phyloP scores from a whole-genome alignment of 352 stramenopile genomes.

The Phytopythium chamaehyphon region DNA sequence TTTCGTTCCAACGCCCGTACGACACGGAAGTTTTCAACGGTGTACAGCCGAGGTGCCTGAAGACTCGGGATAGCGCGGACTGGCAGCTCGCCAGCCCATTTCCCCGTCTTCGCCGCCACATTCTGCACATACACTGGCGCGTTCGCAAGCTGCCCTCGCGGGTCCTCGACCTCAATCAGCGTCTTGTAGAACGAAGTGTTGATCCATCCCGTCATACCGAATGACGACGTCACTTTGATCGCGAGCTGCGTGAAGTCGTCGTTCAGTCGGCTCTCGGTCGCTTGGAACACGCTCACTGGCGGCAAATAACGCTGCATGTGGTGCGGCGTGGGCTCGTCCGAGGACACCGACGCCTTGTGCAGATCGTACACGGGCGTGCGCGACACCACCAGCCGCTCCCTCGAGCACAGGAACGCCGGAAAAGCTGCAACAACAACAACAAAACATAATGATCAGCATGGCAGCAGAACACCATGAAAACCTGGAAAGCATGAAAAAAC shows the following conservation, averaged over 20 bases:
- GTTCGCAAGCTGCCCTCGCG: slow-evolving; percentile 23
- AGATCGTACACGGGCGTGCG: slow-evolving; percentile 46
- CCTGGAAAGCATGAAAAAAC: background rate
- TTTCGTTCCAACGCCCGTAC: slow-evolving; percentile 58
- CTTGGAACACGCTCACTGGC: slow-evolving; percentile 63
- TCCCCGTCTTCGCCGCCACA: slow-evolving; percentile 45
- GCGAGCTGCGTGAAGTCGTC: slow-evolving; percentile 65
- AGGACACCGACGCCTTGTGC: slow-evolving; percentile 20
- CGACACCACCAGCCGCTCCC: slow-evolving; percentile 44
- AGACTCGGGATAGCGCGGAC: slow-evolving; percentile 60
- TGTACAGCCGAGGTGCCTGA: slow-evolving; percentile 46
- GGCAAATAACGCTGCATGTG: slow-evolving; percentile 48
- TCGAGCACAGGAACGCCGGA: slow-evolving; percentile 51
- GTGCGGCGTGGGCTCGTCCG: slow-evolving; percentile 10
- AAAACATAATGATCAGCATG: background rate
- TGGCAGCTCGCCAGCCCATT: slow-evolving; percentile 58
- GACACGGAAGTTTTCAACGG: slow-evolving; percentile 51
- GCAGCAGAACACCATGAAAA: background rate
- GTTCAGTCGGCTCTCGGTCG: slow-evolving; percentile 63
- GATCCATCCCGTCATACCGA: slow-evolving; percentile 66
- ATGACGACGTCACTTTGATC: slow-evolving; percentile 60
- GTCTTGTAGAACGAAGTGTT: slow-evolving; percentile 48
- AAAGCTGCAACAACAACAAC: slow-evolving; percentile 44
- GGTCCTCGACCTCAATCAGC: slow-evolving; percentile 54
- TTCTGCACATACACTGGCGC: slow-evolving; percentile 62